phyloP scores from a whole-genome alignment of 345 rosid genomes.

The Carallia pectinifolia region DNA sequence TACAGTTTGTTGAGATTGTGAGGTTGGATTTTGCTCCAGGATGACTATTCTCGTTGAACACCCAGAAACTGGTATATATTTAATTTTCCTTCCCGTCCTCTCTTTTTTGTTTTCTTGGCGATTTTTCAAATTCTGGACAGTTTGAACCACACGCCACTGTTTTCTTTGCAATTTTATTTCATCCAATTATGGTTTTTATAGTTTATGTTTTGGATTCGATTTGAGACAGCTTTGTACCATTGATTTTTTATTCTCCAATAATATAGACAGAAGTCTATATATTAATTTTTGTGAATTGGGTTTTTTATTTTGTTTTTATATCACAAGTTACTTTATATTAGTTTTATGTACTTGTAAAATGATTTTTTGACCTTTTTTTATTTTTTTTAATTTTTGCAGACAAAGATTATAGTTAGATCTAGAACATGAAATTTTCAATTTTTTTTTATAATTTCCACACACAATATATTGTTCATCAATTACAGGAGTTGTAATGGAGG shows the following conservation, averaged over 20 bases:
- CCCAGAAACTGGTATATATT: slow-evolving; percentile 39
- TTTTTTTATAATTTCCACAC: not conserved
- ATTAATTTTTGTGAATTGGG: no score
- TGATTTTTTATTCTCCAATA: not conserved
- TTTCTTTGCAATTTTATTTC: not conserved
- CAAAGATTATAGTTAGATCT: not conserved
- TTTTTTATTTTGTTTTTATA: no score
- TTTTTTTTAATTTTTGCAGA: not conserved
- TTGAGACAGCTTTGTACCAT: not conserved
- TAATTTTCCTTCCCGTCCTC: not conserved
- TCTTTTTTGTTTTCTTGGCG: not conserved
- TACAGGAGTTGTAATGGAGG: slow-evolving; percentile 35
- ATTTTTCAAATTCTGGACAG: not conserved
- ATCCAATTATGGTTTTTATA: not conserved
- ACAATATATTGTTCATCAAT: not conserved
- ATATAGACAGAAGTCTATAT: no score
- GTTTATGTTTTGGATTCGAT: not conserved
- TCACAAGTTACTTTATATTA: not conserved
- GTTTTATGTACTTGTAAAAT: not conserved
- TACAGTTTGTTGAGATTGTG: not conserved
- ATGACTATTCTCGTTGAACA: slow-evolving; percentile 54
- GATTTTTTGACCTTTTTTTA: not conserved
- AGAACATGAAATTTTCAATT: not conserved
- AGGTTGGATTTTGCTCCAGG: slow-evolving; percentile 13
- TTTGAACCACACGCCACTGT: not conserved